Evolutionary conservation across 129 eudicot species (phyloP).

Genomic region (Flaveria trinervia): DNA sequence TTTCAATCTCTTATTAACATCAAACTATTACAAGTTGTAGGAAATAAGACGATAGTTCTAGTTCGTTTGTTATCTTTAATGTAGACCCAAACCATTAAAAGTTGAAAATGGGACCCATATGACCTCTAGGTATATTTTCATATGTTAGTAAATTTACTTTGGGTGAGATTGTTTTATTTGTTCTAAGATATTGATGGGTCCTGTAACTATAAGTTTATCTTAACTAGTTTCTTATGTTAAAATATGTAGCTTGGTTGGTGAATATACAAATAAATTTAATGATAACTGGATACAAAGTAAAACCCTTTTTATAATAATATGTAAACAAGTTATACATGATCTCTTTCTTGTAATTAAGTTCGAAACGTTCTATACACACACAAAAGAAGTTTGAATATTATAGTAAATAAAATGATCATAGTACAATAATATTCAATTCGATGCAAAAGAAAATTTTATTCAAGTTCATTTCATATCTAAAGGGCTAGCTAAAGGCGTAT

Average conservation of each 20-base stretch:
- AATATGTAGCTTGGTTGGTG: neutral
- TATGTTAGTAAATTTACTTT: neutral
- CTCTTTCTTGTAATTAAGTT: neutral
- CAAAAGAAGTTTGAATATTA: neutral
- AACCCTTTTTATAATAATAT: neutral
- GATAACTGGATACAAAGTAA: neutral
- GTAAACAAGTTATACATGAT: neutral
- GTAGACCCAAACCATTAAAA: neutral
- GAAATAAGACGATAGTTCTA: neutral
- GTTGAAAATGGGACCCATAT: neutral
- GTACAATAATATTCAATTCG: neutral
- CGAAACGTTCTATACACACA: neutral
- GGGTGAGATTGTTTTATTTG: too few relatives aligned
- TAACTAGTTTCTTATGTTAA: too few relatives aligned
- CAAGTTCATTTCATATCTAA: neutral
- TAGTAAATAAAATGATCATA: constrained; percentile 2
- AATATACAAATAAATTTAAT: neutral
- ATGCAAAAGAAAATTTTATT: neutral
- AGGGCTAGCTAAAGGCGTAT: neutral
- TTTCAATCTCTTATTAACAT: neutral
- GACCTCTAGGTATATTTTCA: too few relatives aligned
- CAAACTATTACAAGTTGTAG: neutral
- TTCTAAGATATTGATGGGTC: too few relatives aligned
- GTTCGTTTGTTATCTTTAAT: neutral
- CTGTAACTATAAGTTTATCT: too few relatives aligned